Evolutionary conservation across 2,329 filamentous ascomycete genomes (phyloP).

Genomic region (Fusarium albidum): DNA sequence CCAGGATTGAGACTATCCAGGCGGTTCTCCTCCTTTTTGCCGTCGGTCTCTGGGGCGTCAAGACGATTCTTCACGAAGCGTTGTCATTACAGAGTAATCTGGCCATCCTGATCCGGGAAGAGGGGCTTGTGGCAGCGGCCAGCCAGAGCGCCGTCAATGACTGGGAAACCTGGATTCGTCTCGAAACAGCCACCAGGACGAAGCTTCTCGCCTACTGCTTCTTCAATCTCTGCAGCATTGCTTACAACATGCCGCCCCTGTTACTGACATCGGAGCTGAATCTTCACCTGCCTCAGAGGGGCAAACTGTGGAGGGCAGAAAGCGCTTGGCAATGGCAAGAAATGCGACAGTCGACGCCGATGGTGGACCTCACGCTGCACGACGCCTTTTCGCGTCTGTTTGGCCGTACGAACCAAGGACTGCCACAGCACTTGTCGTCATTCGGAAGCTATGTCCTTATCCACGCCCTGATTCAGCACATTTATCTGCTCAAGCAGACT

Average conservation of each 20-base stretch:
- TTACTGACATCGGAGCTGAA: conserved; percentile 68
- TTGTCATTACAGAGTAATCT: conserved; percentile 67
- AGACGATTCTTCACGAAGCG: conserved; percentile 67
- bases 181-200: conserved; percentile 65
- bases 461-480: conserved; percentile 75
- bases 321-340: conserved; percentile 68
- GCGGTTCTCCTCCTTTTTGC: conserved; percentile 68
- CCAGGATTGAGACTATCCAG: conserved; percentile 71
- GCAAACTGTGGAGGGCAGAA: conserved; percentile 65
- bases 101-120: conserved; percentile 65
- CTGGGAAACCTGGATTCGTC: conserved; percentile 68
- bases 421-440: conserved; percentile 62
- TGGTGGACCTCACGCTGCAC: conserved; percentile 62
- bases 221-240: conserved; percentile 69
- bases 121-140: conserved; percentile 60
- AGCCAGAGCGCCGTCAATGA: conserved; percentile 56
- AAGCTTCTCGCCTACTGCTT: conserved; percentile 69
- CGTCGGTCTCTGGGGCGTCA: conserved; percentile 68
- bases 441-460: conserved; percentile 77
- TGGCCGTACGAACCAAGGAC: conserved; percentile 57
- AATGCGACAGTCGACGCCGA: conserved; percentile 58
- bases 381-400: conserved; percentile 66
- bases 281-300: conserved; percentile 61
- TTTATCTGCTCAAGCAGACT: conserved; percentile 73
- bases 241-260: conserved; percentile 67